Base-by-base conservation (phyloP, 805 yeast species). In the Naumovozyma baii region DNA sequence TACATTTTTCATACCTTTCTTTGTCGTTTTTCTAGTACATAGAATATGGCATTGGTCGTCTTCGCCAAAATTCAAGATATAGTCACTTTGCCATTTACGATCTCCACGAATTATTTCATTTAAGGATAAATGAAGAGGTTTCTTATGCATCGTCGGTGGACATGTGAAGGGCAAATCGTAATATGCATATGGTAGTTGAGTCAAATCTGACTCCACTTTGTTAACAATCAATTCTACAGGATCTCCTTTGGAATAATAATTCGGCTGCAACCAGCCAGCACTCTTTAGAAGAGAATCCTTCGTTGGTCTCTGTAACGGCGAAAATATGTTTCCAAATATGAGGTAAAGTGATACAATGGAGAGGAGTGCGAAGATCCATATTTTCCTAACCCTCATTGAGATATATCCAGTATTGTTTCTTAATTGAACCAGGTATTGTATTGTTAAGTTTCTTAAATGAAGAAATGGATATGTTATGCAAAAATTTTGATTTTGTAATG, bases 51-150 rank as follows among this genome's bases (percentile, higher is more conserved):
- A 86, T 0, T 74, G 69, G 33, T 69, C 66, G 52, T 83, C 94
- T n/a, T 69, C 57, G 12, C 76, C 80, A 55, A 84, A 82, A 2
- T 49, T 44, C 33, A 86, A 62, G n/a, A 69, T 63, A 51, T 83
- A 83, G 45, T 79, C 84, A 30, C 88, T 77, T 45, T 74, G 77
- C 80, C 83, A 78, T 37, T 81, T 73, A 39, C 94, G 64, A 53
- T 86, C 95, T 12, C 95, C 95, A 39, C 80, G 69, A 39, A 86
- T 66, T 15, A 87, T 78, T 50, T 83, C 90, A 13, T 87, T 84
- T 17, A 86, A 57, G 4, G 87, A 80, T 34, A 83, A 57, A 47
- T 79, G 80, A 15, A 81, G 61, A 2, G 83, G 79, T 42, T 74
- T 73, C n/a, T 74, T 66, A 4, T 64, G 53, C 2, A 53, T 54